phyloP scores from a whole-genome alignment of 768 basidiomycete species.

The Scleroderma bovista region DNA sequence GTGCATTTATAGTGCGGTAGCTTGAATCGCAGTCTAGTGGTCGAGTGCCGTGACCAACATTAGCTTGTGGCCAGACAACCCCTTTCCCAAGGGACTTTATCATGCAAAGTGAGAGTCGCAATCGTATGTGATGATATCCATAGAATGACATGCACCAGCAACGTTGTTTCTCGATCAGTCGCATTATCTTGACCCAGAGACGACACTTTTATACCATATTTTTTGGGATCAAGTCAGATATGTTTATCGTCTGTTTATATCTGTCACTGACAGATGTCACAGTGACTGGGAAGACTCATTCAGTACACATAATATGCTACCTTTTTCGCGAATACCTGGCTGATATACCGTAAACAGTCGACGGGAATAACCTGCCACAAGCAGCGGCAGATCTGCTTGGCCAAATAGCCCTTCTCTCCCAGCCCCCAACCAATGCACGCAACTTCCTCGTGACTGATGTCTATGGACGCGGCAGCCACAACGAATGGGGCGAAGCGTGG shows the following conservation, averaged over 20 bases:
- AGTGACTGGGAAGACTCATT: constrained; percentile 43
- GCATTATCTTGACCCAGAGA: constrained; percentile 38
- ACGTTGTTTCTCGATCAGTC: constrained; percentile 39
- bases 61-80: constrained; percentile 47
- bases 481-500: constrained; percentile 40
- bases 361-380: constrained; percentile 42
- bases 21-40: constrained; percentile 16
- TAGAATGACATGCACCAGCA: constrained; percentile 22
- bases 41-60: constrained; percentile 43
- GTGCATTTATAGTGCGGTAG: not conserved
- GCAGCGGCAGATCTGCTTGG: constrained; percentile 40
- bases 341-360: constrained; percentile 22
- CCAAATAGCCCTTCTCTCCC: constrained; percentile 42
- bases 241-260: not conserved
- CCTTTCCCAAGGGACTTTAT: constrained; percentile 43
- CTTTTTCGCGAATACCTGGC: not conserved
- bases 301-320: constrained; percentile 20
- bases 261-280: constrained; percentile 2
- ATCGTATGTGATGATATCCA: no score
- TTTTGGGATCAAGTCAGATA: constrained; percentile 49
- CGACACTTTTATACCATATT: constrained; percentile 48
- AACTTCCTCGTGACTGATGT: constrained; percentile 46
- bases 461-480: constrained; percentile 42
- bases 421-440: constrained; percentile 45
- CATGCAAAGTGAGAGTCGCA: constrained; percentile 34